Percentiles rank a stretch among this genome's conserved stretches.
Conservation (phyloP, 345 rosid genomes). For the Psidium guajava region DNA sequence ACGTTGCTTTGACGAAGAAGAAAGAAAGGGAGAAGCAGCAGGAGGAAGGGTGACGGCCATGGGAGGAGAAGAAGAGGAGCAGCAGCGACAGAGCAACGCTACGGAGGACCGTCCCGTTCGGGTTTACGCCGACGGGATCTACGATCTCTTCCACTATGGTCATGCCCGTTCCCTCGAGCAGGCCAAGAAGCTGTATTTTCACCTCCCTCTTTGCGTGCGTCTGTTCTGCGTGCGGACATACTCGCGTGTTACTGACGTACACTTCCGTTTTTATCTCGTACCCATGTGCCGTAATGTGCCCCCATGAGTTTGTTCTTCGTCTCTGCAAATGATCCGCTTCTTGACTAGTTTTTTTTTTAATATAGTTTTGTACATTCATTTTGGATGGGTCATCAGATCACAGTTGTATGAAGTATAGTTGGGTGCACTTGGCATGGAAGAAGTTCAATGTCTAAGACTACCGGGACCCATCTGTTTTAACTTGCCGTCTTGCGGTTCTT, state of each 20-base stretch:
- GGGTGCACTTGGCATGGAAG: not conserved
- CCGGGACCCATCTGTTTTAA: not conserved
- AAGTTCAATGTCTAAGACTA: not conserved
- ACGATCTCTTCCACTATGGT: slow-evolving; percentile 94
- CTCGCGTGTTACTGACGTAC: not conserved
- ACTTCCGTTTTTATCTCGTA: not conserved
- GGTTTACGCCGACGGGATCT: slow-evolving; percentile 97
- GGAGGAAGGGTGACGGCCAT: not conserved
- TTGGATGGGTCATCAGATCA: not conserved
- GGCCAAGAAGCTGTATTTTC: slow-evolving; percentile 69
- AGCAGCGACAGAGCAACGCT: not conserved
- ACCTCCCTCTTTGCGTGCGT: not conserved
- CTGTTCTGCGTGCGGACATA: not conserved
- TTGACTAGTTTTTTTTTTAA: not conserved
- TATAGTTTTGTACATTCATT: not conserved
- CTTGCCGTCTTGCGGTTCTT: not conserved
- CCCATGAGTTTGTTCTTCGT: not conserved
- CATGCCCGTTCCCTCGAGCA: slow-evolving; percentile 96
- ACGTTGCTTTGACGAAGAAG: not conserved
- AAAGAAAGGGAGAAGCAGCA: not conserved
- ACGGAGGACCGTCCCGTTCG: slow-evolving; percentile 42
- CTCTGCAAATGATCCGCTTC: not conserved
- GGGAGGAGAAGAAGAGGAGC: not conserved
- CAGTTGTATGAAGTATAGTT: not conserved
- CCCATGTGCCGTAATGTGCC: not conserved